Percentiles rank a stretch among this genome's conserved stretches.
Conservation (phyloP, 148 eudicot species). For the Rhododendron vialii region DNA sequence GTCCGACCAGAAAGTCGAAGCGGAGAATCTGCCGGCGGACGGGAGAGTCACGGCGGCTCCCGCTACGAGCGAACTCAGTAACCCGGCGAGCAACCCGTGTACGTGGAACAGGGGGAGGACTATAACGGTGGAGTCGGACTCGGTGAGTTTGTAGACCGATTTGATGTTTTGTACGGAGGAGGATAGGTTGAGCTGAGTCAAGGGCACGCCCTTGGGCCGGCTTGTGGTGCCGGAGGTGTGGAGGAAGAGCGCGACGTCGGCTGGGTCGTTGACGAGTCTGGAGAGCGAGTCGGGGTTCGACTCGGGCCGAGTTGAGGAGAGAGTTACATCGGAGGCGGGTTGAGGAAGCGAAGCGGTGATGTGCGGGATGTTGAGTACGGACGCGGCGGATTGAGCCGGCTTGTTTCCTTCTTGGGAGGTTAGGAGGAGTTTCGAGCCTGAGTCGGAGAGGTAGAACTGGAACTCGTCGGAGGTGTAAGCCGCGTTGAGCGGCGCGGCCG, state of each 20-base stretch:
- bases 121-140: conserved; percentile 78
- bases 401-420: conserved; percentile 66
- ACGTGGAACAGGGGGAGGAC: conserved; percentile 91
- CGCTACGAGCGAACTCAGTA: conserved; percentile 69
- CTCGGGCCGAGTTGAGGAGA: conserved; percentile 30
- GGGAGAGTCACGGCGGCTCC: conserved; percentile 82
- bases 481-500: conserved; percentile 79
- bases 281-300: conserved; percentile 14
- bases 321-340: conserved; percentile 29
- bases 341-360: conserved; percentile 38
- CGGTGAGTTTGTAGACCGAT: conserved; percentile 64
- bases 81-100: conserved; percentile 67
- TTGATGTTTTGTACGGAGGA: conserved; percentile 71
- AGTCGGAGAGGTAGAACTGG: conserved; percentile 88
- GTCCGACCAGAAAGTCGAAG: conserved; percentile 79
- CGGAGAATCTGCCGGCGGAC: conserved; percentile 80
- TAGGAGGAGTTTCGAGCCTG: conserved; percentile 68
- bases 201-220: conserved; percentile 92
- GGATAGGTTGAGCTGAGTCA: conserved; percentile 63
- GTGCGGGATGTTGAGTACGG: conserved; percentile 58
- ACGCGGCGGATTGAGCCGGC: conserved; percentile 61
- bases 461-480: conserved; percentile 90
- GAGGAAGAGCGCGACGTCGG: conserved; percentile 70
- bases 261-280: conserved; percentile 47
- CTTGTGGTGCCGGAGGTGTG: conserved; percentile 99